Conservation (phyloP, 148 eudicot genomes). For the Suaeda aralocaspica region DNA sequence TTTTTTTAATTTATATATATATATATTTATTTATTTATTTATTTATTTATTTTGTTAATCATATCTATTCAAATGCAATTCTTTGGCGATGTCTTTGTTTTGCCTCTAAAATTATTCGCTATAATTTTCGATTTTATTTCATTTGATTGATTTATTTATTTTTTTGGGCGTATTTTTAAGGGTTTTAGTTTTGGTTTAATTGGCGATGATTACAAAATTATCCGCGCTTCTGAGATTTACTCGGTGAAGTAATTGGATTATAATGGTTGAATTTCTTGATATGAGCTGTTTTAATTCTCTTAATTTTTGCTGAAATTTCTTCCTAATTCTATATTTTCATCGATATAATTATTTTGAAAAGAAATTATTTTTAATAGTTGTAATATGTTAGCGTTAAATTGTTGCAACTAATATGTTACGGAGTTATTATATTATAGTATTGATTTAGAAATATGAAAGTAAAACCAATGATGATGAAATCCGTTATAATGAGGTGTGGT, state of each 20-base stretch:
- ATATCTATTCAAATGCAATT: constrained; percentile 34
- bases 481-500: constrained; percentile 47
- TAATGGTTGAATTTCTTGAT: constrained; percentile 76
- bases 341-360: no score
- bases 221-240: constrained; percentile 83
- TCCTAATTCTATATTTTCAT: no score
- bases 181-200: not conserved
- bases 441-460: no score
- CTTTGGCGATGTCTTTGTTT: constrained; percentile 47
- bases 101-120: constrained; percentile 59
- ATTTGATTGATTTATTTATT: no score
- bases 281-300: constrained; percentile 43
- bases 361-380: no score
- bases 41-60: no score
- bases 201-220: constrained; percentile 69
- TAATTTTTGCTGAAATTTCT: not conserved
- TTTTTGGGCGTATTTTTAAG: no score
- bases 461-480: constrained; percentile 45
- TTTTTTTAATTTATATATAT: no score
- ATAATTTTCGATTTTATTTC: constrained; percentile 16
- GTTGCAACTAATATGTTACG: no score
- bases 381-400: no score
- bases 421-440: not conserved
- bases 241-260: constrained; percentile 54
- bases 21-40: no score